Evolutionary conservation across 1,284 basidiomycete genomes (phyloP).

Genomic region (Peniophora sp.): DNA sequence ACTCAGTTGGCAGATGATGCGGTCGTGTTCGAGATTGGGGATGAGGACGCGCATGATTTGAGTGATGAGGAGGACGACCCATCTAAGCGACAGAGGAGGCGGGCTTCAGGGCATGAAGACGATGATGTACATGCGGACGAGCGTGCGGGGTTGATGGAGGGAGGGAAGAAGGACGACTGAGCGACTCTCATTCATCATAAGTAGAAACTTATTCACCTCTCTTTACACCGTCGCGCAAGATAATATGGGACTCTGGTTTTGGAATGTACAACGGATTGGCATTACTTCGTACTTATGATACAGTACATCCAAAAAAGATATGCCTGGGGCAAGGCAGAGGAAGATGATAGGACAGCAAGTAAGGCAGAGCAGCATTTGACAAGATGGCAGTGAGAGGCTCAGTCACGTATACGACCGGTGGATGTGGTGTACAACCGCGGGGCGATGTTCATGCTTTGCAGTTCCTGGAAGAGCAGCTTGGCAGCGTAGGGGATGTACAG

Average conservation of each 20-base stretch:
- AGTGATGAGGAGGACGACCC: slow-evolving; percentile 57
- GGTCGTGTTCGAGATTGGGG: slow-evolving; percentile 90
- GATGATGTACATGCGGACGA: slow-evolving; percentile 37
- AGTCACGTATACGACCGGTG: slow-evolving; percentile 74
- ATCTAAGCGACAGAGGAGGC: slow-evolving; percentile 35
- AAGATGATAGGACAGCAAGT: neutral
- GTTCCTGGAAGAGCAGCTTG: slow-evolving; percentile 89
- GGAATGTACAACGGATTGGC: slow-evolving; percentile 15
- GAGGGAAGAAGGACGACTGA: slow-evolving; percentile 22
- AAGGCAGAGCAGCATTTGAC: slow-evolving; percentile 11
- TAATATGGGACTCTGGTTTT: neutral
- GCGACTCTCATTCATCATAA: slow-evolving; percentile 5
- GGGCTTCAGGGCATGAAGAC: slow-evolving; percentile 35
- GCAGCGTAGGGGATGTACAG: slow-evolving; percentile 89
- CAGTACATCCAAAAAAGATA: slow-evolving; percentile 14
- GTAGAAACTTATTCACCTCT: neutral
- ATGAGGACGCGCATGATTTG: slow-evolving; percentile 57
- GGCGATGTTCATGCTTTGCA: slow-evolving; percentile 90
- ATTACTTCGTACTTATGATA: slow-evolving; percentile 42
- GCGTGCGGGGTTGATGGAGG: slow-evolving; percentile 53
- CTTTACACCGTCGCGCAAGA: neutral
- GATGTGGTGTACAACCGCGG: slow-evolving; percentile 78
- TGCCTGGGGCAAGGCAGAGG: no score
- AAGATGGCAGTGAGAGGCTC: slow-evolving; percentile 12
- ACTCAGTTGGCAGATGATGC: slow-evolving; percentile 53